Conservation (phyloP, 2,329 filamentous ascomycete genomes). For the Botrytis byssoidea region DNA sequence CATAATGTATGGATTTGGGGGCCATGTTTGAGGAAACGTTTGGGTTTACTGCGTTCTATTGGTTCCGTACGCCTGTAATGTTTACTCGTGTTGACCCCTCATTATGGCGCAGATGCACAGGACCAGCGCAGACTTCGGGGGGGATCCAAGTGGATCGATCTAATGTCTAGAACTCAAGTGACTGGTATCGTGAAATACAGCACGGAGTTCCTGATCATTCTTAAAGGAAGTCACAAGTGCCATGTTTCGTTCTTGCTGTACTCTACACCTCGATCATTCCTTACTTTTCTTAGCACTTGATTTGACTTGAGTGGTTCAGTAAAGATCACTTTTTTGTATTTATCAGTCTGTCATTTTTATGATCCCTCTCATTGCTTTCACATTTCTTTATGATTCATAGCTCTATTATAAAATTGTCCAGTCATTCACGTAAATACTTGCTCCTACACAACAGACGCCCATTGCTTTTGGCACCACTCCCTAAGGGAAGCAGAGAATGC, state of each 20-base stretch:
- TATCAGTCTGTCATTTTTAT: not conserved
- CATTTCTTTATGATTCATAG: not conserved
- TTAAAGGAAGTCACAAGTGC: constrained; percentile 8
- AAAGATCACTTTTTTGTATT: not conserved
- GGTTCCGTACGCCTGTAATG: not conserved
- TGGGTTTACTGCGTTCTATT: not conserved
- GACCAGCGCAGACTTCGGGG: not conserved
- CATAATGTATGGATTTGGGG: not conserved
- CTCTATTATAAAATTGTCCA: not conserved
- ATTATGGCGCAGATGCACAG: not conserved
- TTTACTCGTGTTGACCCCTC: not conserved
- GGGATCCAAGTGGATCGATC: not conserved
- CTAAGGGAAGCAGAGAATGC: not conserved
- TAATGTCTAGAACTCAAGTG: not conserved
- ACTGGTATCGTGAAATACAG: not conserved
- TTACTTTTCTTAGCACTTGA: not conserved
- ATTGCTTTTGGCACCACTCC: not conserved
- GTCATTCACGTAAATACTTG: not conserved
- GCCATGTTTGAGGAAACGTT: not conserved
- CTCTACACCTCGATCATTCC: not conserved
- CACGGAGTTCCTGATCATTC: not conserved
- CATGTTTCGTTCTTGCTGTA: not conserved
- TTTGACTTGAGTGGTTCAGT: not conserved
- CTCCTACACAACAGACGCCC: not conserved
- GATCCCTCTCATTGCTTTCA: not conserved